These are phyloP conservation scores for Amphirosellinia nigrospora DNA, from an alignment of 495 filamentous ascomycete genomes.

Conservation along the genomic window DNA sequence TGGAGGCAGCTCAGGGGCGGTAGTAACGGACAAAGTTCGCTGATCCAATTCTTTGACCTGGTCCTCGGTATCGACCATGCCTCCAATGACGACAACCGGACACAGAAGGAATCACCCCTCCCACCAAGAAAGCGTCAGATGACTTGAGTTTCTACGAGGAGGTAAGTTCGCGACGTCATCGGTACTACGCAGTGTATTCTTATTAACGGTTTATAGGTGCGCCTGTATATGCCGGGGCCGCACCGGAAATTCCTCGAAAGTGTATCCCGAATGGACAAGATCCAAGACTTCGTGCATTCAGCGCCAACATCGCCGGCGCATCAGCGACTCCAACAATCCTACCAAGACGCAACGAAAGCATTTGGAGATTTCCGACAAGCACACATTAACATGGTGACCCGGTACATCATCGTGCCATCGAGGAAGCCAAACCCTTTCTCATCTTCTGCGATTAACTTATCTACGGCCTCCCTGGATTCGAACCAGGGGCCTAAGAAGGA, in stretches of 20 bases:
- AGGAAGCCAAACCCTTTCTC: conserved; percentile 41
- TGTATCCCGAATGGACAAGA: conserved; percentile 73
- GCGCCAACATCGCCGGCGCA: conserved; percentile 49
- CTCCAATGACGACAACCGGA: conserved; percentile 73
- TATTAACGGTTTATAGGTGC: conserved; percentile 48
- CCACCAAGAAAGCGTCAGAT: conserved; percentile 74
- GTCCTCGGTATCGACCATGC: conserved; percentile 85
- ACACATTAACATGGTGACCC: conserved; percentile 89
- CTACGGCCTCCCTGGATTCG: conserved; percentile 52
- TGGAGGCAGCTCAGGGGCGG: conserved; percentile 86
- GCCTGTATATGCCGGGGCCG: conserved; percentile 87
- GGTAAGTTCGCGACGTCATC: conserved; percentile 36
- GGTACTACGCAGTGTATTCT: neutral
- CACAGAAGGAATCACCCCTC: conserved; percentile 56
- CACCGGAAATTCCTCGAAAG: conserved; percentile 83
- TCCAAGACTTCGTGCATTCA: conserved; percentile 64
- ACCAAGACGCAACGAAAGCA: conserved; percentile 81
- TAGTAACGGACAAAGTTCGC: conserved; percentile 91
- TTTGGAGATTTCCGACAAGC: conserved; percentile 82
- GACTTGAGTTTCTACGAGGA: conserved; percentile 87
- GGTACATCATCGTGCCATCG: conserved; percentile 84
- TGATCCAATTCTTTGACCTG: conserved; percentile 94
- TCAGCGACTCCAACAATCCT: conserved; percentile 67
- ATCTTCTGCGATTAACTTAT: conserved; percentile 63
- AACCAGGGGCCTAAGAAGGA: conserved; percentile 39